Conservation (phyloP, 768 basidiomycete species). For the Trametes gibbosa region DNA sequence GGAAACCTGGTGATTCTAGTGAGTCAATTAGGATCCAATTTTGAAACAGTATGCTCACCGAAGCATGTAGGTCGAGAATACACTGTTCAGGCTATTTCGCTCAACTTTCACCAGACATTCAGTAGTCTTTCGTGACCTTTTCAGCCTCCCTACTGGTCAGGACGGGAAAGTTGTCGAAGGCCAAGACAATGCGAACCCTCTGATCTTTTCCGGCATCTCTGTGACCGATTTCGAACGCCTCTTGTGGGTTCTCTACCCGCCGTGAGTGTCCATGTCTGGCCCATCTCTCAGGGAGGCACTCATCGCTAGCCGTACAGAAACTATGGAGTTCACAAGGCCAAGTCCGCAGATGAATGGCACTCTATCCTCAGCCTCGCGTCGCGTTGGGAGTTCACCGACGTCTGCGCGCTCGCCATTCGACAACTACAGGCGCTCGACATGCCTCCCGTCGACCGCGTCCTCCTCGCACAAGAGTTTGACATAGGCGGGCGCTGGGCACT, state of each 20-base stretch:
- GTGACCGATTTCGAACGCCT: conserved; percentile 52
- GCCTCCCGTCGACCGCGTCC: conserved; percentile 36
- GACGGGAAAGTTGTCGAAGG: conserved; percentile 23
- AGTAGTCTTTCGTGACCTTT: conserved; percentile 25
- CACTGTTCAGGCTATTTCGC: conserved; percentile 54
- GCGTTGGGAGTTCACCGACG: conserved; percentile 39
- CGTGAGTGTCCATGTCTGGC: conserved; percentile 33
- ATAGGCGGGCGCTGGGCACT: conserved; percentile 36
- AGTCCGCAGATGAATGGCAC: conserved; percentile 40
- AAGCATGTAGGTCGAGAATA: conserved; percentile 49
- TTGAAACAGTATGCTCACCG: not conserved
- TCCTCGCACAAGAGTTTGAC: conserved; percentile 37
- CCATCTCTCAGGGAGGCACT: not conserved
- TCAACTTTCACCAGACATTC: conserved; percentile 67
- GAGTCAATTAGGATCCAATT: conserved; percentile 12
- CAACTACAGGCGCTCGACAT: conserved; percentile 39
- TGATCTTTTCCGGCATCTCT: conserved; percentile 40
- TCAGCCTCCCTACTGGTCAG: conserved; percentile 20
- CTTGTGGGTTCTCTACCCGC: conserved; percentile 63
- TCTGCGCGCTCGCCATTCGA: conserved; percentile 38
- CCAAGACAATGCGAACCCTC: conserved; percentile 27
- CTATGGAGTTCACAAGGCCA: conserved; percentile 51
- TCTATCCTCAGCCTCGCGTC: conserved; percentile 39
- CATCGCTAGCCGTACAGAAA: conserved; percentile 34
- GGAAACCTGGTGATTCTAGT: conserved; percentile 57